Evolutionary conservation across 768 basidiomycete genomes (phyloP).

Genomic region (Collybia sordida): DNA sequence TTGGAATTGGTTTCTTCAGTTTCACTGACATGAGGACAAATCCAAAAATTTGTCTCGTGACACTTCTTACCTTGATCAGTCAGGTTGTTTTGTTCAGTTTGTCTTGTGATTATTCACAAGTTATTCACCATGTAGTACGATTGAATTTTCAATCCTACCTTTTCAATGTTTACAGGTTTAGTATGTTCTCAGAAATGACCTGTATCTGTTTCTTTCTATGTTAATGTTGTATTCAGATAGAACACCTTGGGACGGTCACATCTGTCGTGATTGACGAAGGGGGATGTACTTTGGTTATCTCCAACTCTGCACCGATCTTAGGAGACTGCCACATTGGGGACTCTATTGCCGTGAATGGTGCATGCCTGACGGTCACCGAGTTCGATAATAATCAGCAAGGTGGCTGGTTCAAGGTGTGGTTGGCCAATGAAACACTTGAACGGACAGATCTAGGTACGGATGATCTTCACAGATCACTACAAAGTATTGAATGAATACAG

Average conservation of each 20-base stretch:
- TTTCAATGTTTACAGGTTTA: slow-evolving; percentile 76
- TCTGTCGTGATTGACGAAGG: slow-evolving; percentile 61
- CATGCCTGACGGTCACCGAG: slow-evolving; percentile 88
- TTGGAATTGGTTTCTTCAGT: not conserved
- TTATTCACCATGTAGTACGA: not conserved
- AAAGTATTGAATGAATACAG: slow-evolving; percentile 34
- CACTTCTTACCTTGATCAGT: not conserved
- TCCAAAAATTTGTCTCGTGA: not conserved
- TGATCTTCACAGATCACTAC: not conserved
- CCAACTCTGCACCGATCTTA: slow-evolving; percentile 69
- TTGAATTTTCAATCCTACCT: not conserved
- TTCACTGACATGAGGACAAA: too few relatives aligned
- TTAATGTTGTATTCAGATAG: slow-evolving; percentile 56
- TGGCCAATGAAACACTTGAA: slow-evolving; percentile 92
- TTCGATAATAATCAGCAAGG: slow-evolving; percentile 63
- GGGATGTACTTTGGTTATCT: slow-evolving; percentile 83
- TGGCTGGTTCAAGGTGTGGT: slow-evolving; percentile 91
- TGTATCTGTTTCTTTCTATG: not conserved
- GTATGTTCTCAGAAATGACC: slow-evolving; percentile 37
- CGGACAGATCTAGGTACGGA: slow-evolving; percentile 84
- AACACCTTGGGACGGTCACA: slow-evolving; percentile 80
- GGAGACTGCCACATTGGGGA: slow-evolving; percentile 92
- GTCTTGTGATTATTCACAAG: not conserved
- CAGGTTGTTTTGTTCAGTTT: not conserved
- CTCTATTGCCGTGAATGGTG: slow-evolving; percentile 88